Evolutionary conservation across 257 asterid genomes (phyloP).

Genomic region (Solanum lycopersicoides): DNA sequence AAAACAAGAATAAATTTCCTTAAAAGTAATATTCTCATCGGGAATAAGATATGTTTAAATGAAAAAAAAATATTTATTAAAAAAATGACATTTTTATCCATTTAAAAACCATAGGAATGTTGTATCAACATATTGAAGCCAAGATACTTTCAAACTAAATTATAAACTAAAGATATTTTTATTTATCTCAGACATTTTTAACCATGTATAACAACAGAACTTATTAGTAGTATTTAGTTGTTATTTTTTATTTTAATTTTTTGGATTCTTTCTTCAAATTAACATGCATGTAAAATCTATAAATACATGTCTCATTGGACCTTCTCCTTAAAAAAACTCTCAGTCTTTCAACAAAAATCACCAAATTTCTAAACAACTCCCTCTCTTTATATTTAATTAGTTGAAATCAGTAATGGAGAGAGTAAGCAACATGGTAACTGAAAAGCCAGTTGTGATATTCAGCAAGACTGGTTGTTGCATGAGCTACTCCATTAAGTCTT

Average conservation of each 20-base stretch:
- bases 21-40: not conserved
- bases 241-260: not conserved
- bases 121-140: too few relatives aligned
- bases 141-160: too few relatives aligned
- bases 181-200: too few relatives aligned
- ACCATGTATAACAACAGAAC: too few relatives aligned
- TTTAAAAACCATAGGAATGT: not conserved
- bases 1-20: too few relatives aligned
- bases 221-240: too few relatives aligned
- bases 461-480: slow-evolving; percentile 67
- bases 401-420: slow-evolving; percentile 33
- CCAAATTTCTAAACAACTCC: not conserved
- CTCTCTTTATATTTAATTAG: not conserved
- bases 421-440: slow-evolving; percentile 46
- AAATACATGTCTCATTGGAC: slow-evolving; percentile 15
- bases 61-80: too few relatives aligned
- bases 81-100: not conserved
- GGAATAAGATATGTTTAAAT: not conserved
- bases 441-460: slow-evolving; percentile 67
- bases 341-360: not conserved
- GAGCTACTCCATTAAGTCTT: slow-evolving; percentile 55
- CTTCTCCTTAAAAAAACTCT: slow-evolving; percentile 18
- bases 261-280: not conserved
- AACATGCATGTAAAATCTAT: slow-evolving; percentile 2
- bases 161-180: too few relatives aligned